Evolutionary conservation across 192 early-diverging fungal species (phyloP), one percentile per base, ranked within the genome.

Genomic region (Mortierella antarctica): DNA sequence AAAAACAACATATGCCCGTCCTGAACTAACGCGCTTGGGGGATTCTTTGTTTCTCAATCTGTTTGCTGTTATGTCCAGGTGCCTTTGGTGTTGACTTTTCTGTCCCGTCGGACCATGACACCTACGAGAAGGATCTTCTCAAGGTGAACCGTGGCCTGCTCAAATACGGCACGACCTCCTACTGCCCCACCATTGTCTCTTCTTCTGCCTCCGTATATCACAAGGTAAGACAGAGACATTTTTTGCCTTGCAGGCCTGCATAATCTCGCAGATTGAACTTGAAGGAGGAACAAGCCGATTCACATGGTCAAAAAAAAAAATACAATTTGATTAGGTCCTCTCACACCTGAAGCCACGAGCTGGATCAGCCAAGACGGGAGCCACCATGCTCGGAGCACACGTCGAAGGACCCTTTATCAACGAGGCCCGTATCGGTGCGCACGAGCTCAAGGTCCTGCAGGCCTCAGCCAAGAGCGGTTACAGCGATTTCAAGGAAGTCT

Each of bases 21-120:
- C 7, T 56, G 23, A 56, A 56, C 18, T 21, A 13, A 56, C 12
- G 9, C 18, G 9, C 18, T 56, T 65, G 39, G 14, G 39, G 5
- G 8, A 4, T 54, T 9, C 51, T 65, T 44, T 5, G 5, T 68
- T 15, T 64, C 15, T 41, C 51, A 10, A 62, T 46, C 55, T 21
- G 7, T 49, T 13, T 53, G 18, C 45, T 42, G 44, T 18, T 31
- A 0, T 23, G 49, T 41, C 11, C 58, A 80, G 77, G 94, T 57
- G 91, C 88, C 0, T 96, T 92, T 74, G 93, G 94, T 12, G 88
- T 92, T 57, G 94, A 96, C 73, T 95, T 96, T 83, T 83, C 88
- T 10, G 71, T 73, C 11, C 74, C 73, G 45, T 85, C 89, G 56
- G 88, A 88, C 51, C 83, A 82, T 11, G 90, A 91, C 13, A 86